Percentiles rank a stretch among this genome's conserved stretches.
Conservation (phyloP, 306 rosid genomes). For the Lotus japonicus region DNA sequence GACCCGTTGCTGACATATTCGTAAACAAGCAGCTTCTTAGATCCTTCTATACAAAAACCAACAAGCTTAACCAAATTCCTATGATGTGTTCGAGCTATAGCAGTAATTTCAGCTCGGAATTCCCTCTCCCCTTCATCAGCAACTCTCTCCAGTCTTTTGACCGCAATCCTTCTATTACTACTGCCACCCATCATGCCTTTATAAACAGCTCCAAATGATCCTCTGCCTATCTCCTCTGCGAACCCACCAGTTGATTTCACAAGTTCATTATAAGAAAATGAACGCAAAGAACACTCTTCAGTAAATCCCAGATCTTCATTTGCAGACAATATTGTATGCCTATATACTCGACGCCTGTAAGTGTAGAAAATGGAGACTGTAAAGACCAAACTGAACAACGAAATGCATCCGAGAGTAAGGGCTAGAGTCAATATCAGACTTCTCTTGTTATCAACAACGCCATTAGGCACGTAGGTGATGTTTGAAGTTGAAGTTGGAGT, state of each 20-base stretch:
- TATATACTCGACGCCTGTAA: constrained; percentile 9
- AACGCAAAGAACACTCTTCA: constrained; percentile 20
- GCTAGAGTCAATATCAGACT: background rate
- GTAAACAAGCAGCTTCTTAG: constrained; percentile 29
- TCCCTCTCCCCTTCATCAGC: constrained; percentile 25
- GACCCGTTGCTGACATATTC: constrained; percentile 41
- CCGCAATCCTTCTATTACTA: constrained; percentile 23
- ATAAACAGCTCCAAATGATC: constrained; percentile 31
- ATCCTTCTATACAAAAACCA: constrained; percentile 35
- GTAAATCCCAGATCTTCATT: constrained; percentile 12
- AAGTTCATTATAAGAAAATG: constrained; percentile 32
- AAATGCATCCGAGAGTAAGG: constrained; percentile 16
- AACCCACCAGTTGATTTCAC: constrained; percentile 11
- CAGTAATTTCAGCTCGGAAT: constrained; percentile 27
- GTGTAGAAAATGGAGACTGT: background rate
- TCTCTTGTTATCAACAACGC: constrained; percentile 12
- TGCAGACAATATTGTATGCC: background rate
- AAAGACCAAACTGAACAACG: background rate
- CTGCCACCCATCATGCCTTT: constrained; percentile 6
- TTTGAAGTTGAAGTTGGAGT: background rate
- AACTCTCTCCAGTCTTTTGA: constrained; percentile 23
- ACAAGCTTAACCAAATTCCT: constrained; percentile 33
- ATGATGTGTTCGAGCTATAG: constrained; percentile 37
- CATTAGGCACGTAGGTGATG: background rate
- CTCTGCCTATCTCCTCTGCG: constrained; percentile 30